A percentile compares a stretch with the other conserved stretches of the same genome.
Conservation (phyloP, 345 rosid genomes). For the Diplotaxis tenuifolia region DNA sequence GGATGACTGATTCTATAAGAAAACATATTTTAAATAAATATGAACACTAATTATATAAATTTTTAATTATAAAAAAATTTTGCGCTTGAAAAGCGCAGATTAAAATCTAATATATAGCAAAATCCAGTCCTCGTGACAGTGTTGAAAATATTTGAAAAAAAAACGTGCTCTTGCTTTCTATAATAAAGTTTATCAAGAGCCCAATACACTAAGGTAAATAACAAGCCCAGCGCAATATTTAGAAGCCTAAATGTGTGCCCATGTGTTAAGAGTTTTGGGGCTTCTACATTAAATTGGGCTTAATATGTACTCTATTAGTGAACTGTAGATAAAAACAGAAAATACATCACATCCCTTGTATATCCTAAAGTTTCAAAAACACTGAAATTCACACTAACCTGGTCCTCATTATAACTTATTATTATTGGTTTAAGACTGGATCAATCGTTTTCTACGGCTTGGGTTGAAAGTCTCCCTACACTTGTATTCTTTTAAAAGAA, state of each 20-base stretch:
- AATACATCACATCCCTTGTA: not conserved
- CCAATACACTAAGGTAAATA: not conserved
- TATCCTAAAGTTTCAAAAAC: not conserved
- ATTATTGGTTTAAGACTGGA: not conserved
- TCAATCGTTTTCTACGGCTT: constrained; percentile 5
- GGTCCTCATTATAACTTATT: not conserved
- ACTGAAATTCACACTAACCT: not conserved
- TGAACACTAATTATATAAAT: too few species aligned
- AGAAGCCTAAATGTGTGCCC: not conserved
- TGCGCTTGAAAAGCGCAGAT: too few species aligned
- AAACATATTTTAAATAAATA: too few species aligned
- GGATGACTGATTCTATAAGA: too few species aligned
- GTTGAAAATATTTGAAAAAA: not conserved
- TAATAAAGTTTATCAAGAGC: not conserved
- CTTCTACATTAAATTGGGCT: not conserved
- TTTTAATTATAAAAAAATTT: too few species aligned
- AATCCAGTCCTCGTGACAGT: not conserved
- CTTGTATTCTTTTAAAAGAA: not conserved
- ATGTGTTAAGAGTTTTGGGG: not conserved
- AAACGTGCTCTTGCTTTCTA: not conserved
- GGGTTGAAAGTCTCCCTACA: not conserved
- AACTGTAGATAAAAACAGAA: not conserved
- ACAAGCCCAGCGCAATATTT: not conserved
- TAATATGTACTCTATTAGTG: not conserved
- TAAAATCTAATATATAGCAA: too few species aligned